phyloP scores from a whole-genome alignment of 225 moss, liverwort and hornwort genomes.

The Rhytidiadelphus loreus region DNA sequence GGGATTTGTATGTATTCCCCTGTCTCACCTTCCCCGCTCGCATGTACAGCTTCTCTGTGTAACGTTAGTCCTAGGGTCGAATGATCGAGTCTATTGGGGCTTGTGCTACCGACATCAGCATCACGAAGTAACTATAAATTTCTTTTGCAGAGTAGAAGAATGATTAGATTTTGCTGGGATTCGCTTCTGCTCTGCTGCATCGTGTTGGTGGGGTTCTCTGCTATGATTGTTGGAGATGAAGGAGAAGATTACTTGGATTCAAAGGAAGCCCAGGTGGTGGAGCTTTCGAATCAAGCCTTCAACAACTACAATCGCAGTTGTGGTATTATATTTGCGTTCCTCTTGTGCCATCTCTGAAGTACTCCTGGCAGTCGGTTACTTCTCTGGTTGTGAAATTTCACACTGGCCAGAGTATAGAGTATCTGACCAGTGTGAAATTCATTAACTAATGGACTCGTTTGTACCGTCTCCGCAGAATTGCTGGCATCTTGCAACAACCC shows the following conservation, averaged over 20 bases:
- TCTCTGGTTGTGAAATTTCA: too few species aligned
- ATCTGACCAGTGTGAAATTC: background rate
- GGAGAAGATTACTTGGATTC: background rate
- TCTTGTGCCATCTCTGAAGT: background rate
- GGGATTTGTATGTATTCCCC: background rate
- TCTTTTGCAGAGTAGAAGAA: background rate
- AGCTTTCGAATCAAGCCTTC: background rate
- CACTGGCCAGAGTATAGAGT: too few species aligned
- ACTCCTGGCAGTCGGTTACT: background rate
- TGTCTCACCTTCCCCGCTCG: background rate
- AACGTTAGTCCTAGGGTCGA: background rate
- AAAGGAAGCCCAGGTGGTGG: background rate
- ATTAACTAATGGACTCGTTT: too few species aligned
- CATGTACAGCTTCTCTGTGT: background rate
- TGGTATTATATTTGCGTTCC: background rate
- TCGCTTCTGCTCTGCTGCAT: background rate
- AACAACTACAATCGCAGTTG: background rate
- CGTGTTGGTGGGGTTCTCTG: background rate
- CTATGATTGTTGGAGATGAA: background rate
- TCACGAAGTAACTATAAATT: background rate
- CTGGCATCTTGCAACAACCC: background rate
- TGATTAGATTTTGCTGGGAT: background rate
- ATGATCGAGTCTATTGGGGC: background rate
- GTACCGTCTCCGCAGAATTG: background rate
- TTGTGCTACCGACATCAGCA: background rate